These are phyloP conservation scores for Coprinellus aureogranulatus DNA, from an alignment of 768 basidiomycete species.

Conservation along the genomic window DNA sequence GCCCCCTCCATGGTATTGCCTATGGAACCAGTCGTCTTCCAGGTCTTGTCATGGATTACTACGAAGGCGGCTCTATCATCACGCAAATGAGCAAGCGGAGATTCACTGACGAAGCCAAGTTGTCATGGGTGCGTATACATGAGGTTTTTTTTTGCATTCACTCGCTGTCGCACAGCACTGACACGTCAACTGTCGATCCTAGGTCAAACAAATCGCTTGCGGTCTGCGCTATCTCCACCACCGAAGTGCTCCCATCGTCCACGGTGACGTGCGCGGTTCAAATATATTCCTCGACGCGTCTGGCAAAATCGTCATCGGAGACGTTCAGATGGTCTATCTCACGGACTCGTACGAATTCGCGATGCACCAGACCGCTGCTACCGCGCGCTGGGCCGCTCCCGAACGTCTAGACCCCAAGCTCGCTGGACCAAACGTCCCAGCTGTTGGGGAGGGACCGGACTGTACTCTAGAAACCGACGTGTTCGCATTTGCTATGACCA, in stretches of 20 bases:
- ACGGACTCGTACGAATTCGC: constrained; percentile 21
- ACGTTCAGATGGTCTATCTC: constrained; percentile 26
- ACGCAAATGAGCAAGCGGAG: not conserved
- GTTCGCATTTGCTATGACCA: constrained; percentile 27
- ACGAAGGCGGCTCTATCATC: constrained; percentile 21
- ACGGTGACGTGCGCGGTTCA: constrained; percentile 5
- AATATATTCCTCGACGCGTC: constrained; percentile 27
- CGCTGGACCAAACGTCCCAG: constrained; percentile 8
- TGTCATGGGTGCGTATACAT: not conserved
- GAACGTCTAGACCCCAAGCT: constrained; percentile 21
- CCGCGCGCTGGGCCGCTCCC: constrained; percentile 30
- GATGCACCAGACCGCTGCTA: constrained; percentile 20
- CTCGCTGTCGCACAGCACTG: not conserved
- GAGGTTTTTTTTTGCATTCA: not conserved
- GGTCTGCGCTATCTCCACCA: constrained; percentile 13
- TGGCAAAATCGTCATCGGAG: constrained; percentile 21
- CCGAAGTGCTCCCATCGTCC: not conserved
- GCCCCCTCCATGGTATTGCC: constrained; percentile 17
- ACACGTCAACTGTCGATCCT: not conserved
- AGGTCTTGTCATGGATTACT: constrained; percentile 22
- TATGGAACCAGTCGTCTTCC: constrained; percentile 18
- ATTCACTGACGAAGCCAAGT: not conserved
- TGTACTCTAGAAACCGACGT: constrained; percentile 17
- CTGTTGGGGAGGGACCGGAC: constrained; percentile 9
- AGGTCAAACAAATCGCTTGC: not conserved